Percentiles rank a stretch among this genome's conserved stretches.
These are phyloP conservation scores for Akanthomyces muscarius DNA, from an alignment of 2,329 filamentous ascomycete species.

Conservation along the genomic window DNA sequence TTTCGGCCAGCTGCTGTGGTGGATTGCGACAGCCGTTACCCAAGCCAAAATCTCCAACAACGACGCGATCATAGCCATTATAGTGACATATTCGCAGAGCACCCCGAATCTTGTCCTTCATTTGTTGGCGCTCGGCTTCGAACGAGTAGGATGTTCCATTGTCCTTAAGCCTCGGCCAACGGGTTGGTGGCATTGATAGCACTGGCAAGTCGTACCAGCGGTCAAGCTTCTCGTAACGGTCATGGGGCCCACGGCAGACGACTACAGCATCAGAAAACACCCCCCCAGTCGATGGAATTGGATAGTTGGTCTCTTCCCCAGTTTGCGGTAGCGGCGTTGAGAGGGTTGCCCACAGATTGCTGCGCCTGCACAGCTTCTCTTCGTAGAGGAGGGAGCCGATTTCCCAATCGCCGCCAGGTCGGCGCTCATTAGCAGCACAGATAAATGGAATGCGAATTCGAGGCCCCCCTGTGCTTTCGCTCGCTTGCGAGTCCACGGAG, in stretches of 20 bases:
- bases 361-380: constrained; percentile 70
- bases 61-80: constrained; percentile 53
- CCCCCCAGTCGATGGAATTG: constrained; percentile 65
- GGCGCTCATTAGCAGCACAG: constrained; percentile 71
- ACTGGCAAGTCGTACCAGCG: constrained; percentile 60
- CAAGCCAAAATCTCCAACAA: constrained; percentile 62
- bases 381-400: constrained; percentile 48
- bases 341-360: constrained; percentile 67
- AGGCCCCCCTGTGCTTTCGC: constrained; percentile 29
- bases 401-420: constrained; percentile 78
- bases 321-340: constrained; percentile 54
- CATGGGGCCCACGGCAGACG: constrained; percentile 67
- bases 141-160: constrained; percentile 68
- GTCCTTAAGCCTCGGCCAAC: constrained; percentile 68
- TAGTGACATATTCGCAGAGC: constrained; percentile 66
- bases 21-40: constrained; percentile 63
- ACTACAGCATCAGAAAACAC: constrained; percentile 69
- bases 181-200: constrained; percentile 68
- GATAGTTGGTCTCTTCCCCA: constrained; percentile 55
- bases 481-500: constrained; percentile 35
- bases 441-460: constrained; percentile 57
- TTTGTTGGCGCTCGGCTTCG: constrained; percentile 64
- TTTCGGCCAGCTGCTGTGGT: constrained; percentile 58
- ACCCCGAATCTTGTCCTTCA: constrained; percentile 67
- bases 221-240: constrained; percentile 56